These are phyloP conservation scores for Drosera spatulata DNA, from an alignment of 179 eudicot genomes.

Conservation along the genomic window DNA sequence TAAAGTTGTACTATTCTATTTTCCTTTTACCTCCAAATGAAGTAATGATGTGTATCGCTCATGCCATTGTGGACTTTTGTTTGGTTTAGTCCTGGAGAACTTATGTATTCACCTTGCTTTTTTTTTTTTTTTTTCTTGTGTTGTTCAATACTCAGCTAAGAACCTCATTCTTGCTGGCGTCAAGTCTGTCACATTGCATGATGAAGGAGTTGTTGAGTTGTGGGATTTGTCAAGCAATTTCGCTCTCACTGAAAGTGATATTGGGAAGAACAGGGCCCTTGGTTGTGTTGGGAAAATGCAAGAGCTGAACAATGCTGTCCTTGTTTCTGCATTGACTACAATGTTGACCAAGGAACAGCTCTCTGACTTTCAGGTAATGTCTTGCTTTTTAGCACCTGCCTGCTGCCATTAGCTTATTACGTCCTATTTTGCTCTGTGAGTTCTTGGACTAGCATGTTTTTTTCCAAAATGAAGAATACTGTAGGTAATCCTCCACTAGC, in stretches of 20 bases:
- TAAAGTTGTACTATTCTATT: no score
- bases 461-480: no score
- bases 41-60: background rate
- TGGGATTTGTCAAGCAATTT: conserved; percentile 78
- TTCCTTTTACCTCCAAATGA: no score
- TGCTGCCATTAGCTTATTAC: no score
- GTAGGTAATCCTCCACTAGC: no score
- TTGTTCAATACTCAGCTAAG: conserved; percentile 40
- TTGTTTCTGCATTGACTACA: conserved; percentile 39
- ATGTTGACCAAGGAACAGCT: conserved; percentile 46
- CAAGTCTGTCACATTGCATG: conserved; percentile 77
- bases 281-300: conserved; percentile 53
- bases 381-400: background rate
- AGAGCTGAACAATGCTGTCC: conserved; percentile 57
- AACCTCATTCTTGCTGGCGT: conserved; percentile 80
- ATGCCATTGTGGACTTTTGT: background rate
- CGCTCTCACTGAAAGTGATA: conserved; percentile 44
- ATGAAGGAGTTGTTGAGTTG: conserved; percentile 55
- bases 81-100: background rate
- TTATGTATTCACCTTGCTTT: background rate
- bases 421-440: no score
- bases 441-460: no score
- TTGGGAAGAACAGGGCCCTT: conserved; percentile 61
- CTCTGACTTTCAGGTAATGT: conserved; percentile 51
- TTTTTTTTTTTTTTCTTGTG: background rate